These are phyloP conservation scores for Hygrocybe punicea DNA, from an alignment of 768 basidiomycete species.

Conservation along the genomic window DNA sequence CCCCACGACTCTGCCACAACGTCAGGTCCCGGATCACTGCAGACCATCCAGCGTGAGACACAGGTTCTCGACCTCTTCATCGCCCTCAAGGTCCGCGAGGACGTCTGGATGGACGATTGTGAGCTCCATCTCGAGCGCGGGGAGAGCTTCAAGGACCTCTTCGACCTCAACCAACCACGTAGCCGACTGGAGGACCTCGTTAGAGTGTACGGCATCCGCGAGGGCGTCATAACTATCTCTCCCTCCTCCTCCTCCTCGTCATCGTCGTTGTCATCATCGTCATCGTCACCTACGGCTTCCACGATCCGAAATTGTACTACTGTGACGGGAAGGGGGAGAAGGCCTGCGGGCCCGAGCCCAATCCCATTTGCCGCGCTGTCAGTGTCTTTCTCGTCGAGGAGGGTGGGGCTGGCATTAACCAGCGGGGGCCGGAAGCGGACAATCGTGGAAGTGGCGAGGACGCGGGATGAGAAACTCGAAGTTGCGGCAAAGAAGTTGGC, in stretches of 20 bases:
- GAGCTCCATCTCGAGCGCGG: slow-evolving; percentile 72
- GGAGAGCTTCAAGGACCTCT: slow-evolving; percentile 75
- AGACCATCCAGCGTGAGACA: slow-evolving; percentile 68
- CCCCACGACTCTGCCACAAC: slow-evolving; percentile 34
- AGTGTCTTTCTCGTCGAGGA: slow-evolving; percentile 43
- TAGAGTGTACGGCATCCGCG: slow-evolving; percentile 37
- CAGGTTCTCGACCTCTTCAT: slow-evolving; percentile 74
- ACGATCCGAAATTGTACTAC: neutral
- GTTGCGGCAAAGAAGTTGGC: slow-evolving; percentile 51
- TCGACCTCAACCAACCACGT: slow-evolving; percentile 72
- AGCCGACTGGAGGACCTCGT: slow-evolving; percentile 76
- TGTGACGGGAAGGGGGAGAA: neutral
- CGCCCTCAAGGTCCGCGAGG: slow-evolving; percentile 73
- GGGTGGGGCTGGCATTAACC: slow-evolving; percentile 39
- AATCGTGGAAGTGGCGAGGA: slow-evolving; percentile 50
- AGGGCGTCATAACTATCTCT: slow-evolving; percentile 40
- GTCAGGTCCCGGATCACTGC: slow-evolving; percentile 29
- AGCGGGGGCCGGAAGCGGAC: slow-evolving; percentile 43
- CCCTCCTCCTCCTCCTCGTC: slow-evolving; percentile 4
- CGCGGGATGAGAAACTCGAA: slow-evolving; percentile 56
- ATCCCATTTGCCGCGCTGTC: slow-evolving; percentile 39
- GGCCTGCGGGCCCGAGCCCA: slow-evolving; percentile 19
- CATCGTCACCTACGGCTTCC: neutral
- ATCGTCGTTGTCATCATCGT: slow-evolving; percentile 1
- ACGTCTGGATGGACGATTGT: slow-evolving; percentile 70